These are phyloP conservation scores for Dryas octopetala DNA, from an alignment of 306 rosid species.

Conservation along the genomic window DNA sequence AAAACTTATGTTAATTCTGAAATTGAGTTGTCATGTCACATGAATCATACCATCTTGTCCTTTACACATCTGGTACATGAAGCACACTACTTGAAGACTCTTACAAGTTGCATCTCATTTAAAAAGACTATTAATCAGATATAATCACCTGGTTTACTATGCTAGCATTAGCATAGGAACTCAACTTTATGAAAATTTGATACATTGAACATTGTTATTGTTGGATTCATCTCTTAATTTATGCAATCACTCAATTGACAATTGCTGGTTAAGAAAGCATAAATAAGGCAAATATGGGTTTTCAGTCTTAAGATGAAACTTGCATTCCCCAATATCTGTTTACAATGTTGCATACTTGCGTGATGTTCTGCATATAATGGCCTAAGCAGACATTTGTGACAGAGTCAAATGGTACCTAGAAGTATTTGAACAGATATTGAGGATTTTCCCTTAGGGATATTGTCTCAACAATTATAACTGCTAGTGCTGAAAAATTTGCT, in stretches of 20 bases:
- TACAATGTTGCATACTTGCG: background rate
- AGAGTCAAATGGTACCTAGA: background rate
- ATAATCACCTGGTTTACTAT: no score
- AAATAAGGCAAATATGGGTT: background rate
- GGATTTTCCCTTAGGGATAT: slow-evolving; percentile 8
- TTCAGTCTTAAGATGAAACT: background rate
- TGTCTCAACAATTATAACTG: background rate
- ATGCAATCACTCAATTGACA: background rate
- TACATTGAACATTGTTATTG: no score
- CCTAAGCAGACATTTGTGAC: slow-evolving; percentile 11
- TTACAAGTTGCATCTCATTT: no score
- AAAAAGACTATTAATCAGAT: no score
- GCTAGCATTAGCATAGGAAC: no score
- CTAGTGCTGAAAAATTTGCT: background rate
- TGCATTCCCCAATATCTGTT: slow-evolving; percentile 1
- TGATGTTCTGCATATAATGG: background rate
- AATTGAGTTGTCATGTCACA: no score
- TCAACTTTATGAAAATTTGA: no score
- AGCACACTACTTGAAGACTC: no score
- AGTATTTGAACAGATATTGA: slow-evolving; percentile 13
- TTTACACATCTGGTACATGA: no score
- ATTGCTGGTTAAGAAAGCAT: background rate
- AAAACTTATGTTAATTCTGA: no score
- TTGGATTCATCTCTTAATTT: background rate
- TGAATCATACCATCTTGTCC: no score